Base-by-base conservation (phyloP, 2,329 filamentous ascomycete genomes). In the Penicillium psychrosexuale region DNA sequence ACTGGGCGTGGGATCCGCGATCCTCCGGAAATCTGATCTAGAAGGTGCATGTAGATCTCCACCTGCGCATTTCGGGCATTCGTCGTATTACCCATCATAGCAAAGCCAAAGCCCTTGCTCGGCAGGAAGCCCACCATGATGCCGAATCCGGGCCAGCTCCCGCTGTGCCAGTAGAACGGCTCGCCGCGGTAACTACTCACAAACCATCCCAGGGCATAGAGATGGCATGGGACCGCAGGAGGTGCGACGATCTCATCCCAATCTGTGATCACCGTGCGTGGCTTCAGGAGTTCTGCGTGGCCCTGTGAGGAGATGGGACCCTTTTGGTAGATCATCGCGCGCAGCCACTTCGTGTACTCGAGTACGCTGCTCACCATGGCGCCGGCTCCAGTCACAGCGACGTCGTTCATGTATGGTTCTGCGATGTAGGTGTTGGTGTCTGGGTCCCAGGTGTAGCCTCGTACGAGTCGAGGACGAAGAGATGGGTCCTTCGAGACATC, bases 291-390 rank as follows among this genome's bases (percentile, higher is more conserved):
- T 2, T 59, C 55, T 5, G 55, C 55, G n/a, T 66, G 57, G 3
- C 56, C 62, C 8, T 60, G 50, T 2, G 42, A 28, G 6, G 50
- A 52, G 28, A 67, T 40, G 3, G 63, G 63, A 0, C 51, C 55
- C 9, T 51, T 48, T 33, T 52, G 52, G 15, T 64, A 55, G 2
- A 66, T 59, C 58, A 64, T 40, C 6, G 62, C 55, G 13, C 61
- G 60, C 7, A 67, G 28, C 64, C 64, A 67, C 24, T 63, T 55
- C 0, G 64, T 60, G 33, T 67, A 67, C 28, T 67, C 65, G 1
- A 66, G 57, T 8, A 67, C 65, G 30, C 44, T 67, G 55, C 61
- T 65, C n/a, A 67, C 63, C 11, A 66, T 66, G 0, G 64, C 49
- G 2, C 64, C 64, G 4, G 59, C 59, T 15, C 63, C 65, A 3